phyloP scores from a whole-genome alignment of 192 early-diverging fungal genomes.

The Pecoramyces ruminantium region DNA sequence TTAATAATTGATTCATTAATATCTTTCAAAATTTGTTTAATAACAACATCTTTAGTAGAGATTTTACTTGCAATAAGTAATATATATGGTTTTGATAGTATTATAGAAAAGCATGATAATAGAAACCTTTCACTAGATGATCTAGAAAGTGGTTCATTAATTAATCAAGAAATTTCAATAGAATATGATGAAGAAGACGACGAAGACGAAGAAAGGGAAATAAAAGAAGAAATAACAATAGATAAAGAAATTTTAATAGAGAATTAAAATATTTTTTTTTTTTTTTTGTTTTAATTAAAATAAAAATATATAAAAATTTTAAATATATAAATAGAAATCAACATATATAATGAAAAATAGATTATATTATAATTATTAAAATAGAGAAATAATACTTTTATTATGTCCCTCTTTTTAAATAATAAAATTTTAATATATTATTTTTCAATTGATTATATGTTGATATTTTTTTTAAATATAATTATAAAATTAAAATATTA shows the following conservation, averaged over 20 bases:
- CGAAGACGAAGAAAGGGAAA: neutral
- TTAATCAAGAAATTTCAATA: neutral
- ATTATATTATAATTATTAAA: too few species aligned
- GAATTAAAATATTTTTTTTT: neutral
- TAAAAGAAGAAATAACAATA: neutral
- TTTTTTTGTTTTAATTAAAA: neutral
- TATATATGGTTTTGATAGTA: neutral
- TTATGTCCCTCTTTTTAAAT: too few species aligned
- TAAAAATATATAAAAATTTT: too few species aligned
- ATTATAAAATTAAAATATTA: too few species aligned
- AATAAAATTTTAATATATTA: too few species aligned
- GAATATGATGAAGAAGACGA: neutral
- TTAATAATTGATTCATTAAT: neutral
- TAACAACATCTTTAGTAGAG: neutral
- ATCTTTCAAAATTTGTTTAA: neutral
- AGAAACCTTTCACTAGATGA: neutral
- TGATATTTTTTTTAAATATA: too few species aligned
- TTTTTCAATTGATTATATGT: too few species aligned
- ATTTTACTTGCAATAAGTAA: neutral
- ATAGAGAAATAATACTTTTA: too few species aligned
- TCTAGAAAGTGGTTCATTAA: neutral
- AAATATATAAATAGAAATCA: too few species aligned
- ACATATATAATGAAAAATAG: conserved; percentile 42
- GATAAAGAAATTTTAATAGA: neutral
- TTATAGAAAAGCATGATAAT: neutral